Base-by-base conservation (phyloP, 2,329 filamentous ascomycete species). In the Juglanconis juglandina region DNA sequence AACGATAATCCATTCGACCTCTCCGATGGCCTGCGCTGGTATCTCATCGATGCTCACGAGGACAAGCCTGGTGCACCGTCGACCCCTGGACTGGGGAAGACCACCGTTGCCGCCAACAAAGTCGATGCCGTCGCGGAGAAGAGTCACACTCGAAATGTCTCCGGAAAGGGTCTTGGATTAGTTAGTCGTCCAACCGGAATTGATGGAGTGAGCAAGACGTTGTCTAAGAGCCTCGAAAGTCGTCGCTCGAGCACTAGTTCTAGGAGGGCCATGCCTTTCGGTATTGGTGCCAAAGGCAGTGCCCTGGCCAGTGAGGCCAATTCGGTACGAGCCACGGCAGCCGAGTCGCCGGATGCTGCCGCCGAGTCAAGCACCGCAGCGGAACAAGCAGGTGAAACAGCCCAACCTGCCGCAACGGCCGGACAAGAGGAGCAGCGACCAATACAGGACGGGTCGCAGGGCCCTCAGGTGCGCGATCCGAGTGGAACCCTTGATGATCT, bases 1-100 rank as follows among this genome's bases (percentile, higher is more conserved):
- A 92, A 96, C 64, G 95, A 98, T 66, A 99, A 99, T 69, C 95
- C 95, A 0, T 99, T 99, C 73, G 93, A 97, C 68, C 82, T 99
- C 11, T 96, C 92, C 0, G 95, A 99, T 68, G 95, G 95, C 3
- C 78, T 99, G 52, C 87, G 94, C 39, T 99, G 95, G 95, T 98
- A 97, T 74, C 83, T 99, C 5, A 88, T 99, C 41, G 94, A 99
- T 71, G 95, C 95, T 0, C 83, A 86, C 2, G 95, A 99, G 75
- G 95, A 99, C 74, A 97, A 96, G 70, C 87, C 92, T 0, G 90
- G 90, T 1, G 93, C 92, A 2, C 95, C 95, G 0, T 88, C 90
- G n/a, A 98, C 94, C 0, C 94, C 95, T 0, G 93, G 94, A 0
- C 83, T 96, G 58, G 91, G 91, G 44, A 96, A 96, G 73, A 93